Percentiles rank a stretch among this genome's conserved stretches.
phyloP scores from a whole-genome alignment of 805 yeast genomes.

The Candida insectorum region DNA sequence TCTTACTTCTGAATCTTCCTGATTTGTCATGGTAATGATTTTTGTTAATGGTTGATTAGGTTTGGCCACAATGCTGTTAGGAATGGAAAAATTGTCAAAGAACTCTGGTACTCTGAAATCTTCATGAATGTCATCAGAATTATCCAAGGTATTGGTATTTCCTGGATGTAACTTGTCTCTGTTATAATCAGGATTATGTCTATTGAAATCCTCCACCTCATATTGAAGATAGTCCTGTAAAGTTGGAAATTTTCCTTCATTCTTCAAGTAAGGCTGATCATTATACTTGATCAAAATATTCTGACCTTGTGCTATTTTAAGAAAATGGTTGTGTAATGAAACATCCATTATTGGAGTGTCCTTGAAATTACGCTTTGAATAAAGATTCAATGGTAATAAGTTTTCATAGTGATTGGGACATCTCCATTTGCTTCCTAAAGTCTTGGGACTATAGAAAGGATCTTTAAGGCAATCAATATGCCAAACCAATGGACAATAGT shows the following conservation, averaged over 20 bases:
- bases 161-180: slow-evolving; percentile 7
- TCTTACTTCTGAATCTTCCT: slow-evolving; percentile 15
- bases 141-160: slow-evolving; percentile 10
- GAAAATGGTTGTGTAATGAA: slow-evolving; percentile 31
- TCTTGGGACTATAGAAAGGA: slow-evolving; percentile 70
- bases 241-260: slow-evolving; percentile 14
- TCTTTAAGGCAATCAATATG: slow-evolving; percentile 84
- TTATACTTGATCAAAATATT: slow-evolving; percentile 29
- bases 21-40: slow-evolving; percentile 18
- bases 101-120: slow-evolving; percentile 26
- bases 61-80: slow-evolving; percentile 18
- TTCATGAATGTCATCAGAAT: slow-evolving; percentile 18
- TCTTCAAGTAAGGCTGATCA: slow-evolving; percentile 31
- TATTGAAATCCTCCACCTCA: slow-evolving; percentile 21
- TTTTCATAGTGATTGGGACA: slow-evolving; percentile 82
- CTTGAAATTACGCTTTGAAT: slow-evolving; percentile 43
- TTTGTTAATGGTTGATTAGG: slow-evolving; percentile 15
- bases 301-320: slow-evolving; percentile 23
- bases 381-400: slow-evolving; percentile 37
- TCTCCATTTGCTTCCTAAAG: slow-evolving; percentile 79
- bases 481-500: slow-evolving; percentile 79
- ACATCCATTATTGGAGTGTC: slow-evolving; percentile 56
- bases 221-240: slow-evolving; percentile 29
- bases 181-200: slow-evolving; percentile 10
- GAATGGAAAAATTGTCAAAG: slow-evolving; percentile 19